Base-by-base conservation (phyloP, 164 flowering plant species). In the Magnolia changhungtana region DNA sequence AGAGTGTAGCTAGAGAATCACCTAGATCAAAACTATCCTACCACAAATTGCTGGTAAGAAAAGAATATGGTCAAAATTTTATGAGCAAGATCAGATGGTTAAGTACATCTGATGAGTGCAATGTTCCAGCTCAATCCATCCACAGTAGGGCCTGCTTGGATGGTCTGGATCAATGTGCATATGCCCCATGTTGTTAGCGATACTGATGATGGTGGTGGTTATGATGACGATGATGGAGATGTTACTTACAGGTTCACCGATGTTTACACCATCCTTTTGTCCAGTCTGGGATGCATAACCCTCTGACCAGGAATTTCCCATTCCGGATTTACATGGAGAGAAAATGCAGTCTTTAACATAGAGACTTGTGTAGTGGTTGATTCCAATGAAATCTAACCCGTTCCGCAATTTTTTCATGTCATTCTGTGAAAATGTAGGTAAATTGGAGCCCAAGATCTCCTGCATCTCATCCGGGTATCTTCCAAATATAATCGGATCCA, bases 401-500 rank as follows among this genome's bases (percentile, higher is more conserved):
- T 79, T 76, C 20, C 63, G 74, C 20, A 85, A 9, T 8, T 77
- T 51, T n/a, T 65, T 52, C 58, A 1, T 29, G 64, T 86, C 87
- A 18, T 85, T 80, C 7, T 24, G 6, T 11, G 85, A 75, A 68
- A 84, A 78, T 6, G 14, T 66, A 4, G 89, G 87, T 16, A 86
- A 45, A 10, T 75, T 63, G 19, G 74, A 51, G 9, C 86, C 86
- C 74, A 71, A 77, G n/a, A 65, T 69, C 1, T 71, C 61, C 1
- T 67, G 80, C 87, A 86, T 85, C 69, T 85, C 84, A 10, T 74
- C 76, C 37, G 89, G 89, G 72, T 85, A 86, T 55, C 82, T 81
- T 3, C 89, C 89, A 31, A 72, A 71, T 16, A 86, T 49, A n/a
- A 86, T 10, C 8, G 89, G 89, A 78, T 86, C 89, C 72, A 86